Evolutionary conservation across 164 flowering plant genomes (phyloP).

Genomic region (Vitis rotundifolia): DNA sequence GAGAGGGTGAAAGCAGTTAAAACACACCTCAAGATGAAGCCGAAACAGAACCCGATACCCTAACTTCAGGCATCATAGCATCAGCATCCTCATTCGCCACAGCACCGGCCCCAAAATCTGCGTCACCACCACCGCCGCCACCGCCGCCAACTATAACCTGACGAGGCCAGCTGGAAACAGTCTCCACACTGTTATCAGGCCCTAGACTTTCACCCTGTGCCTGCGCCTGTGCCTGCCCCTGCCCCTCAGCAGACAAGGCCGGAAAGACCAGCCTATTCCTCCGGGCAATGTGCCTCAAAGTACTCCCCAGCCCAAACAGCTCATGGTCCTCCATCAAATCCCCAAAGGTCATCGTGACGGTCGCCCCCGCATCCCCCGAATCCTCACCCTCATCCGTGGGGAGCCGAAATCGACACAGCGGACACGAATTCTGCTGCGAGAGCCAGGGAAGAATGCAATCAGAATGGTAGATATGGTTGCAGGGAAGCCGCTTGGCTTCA

Average conservation of each 20-base stretch:
- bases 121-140: conserved; percentile 16
- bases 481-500: conserved; percentile 65
- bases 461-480: conserved; percentile 60
- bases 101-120: conserved; percentile 9
- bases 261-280: conserved; percentile 37
- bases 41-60: conserved; percentile 18
- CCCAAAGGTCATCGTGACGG: conserved; percentile 26
- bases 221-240: conserved; percentile 5
- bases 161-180: conserved; percentile 44
- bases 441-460: conserved; percentile 80
- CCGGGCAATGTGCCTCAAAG: conserved; percentile 44
- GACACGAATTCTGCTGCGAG: conserved; percentile 56
- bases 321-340: conserved; percentile 44
- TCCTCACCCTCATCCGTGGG: conserved; percentile 25
- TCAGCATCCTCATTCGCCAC: conserved; percentile 34
- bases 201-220: conserved; percentile 14
- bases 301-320: conserved; percentile 29
- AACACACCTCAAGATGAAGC: conserved; percentile 24
- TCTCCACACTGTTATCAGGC: conserved; percentile 48
- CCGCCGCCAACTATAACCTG: conserved; percentile 28
- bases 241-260: conserved; percentile 4
- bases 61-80: conserved; percentile 34
- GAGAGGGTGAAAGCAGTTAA: background rate
- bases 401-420: conserved; percentile 53
- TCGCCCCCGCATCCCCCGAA: background rate